Percentiles rank a stretch among this genome's conserved stretches.
Conservation (phyloP, 495 filamentous ascomycete species). For the Echria macrotheca region DNA sequence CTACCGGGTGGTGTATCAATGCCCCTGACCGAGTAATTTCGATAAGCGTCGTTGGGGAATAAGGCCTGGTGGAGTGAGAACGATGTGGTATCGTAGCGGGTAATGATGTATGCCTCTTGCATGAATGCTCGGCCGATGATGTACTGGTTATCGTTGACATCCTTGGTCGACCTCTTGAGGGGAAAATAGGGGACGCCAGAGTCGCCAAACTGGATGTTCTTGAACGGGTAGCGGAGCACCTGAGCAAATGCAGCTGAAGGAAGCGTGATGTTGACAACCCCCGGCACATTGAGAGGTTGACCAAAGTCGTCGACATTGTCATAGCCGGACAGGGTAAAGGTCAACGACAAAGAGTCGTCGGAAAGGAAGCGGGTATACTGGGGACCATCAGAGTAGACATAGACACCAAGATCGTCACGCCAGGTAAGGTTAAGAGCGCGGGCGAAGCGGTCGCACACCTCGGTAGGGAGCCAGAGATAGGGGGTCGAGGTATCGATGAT, state of each 20-base stretch:
- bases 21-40: slow-evolving; percentile 42
- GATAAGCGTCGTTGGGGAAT: slow-evolving; percentile 41
- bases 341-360: slow-evolving; percentile 49
- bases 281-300: slow-evolving; percentile 34
- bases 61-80: slow-evolving; percentile 57
- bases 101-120: slow-evolving; percentile 64
- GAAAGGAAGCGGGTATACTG: slow-evolving; percentile 27
- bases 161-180: slow-evolving; percentile 39
- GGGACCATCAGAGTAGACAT: slow-evolving; percentile 33
- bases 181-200: slow-evolving; percentile 57
- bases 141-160: slow-evolving; percentile 45
- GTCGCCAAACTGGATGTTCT: slow-evolving; percentile 42
- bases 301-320: slow-evolving; percentile 42
- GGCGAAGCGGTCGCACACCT: slow-evolving; percentile 60
- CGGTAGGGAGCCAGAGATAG: slow-evolving; percentile 59
- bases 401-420: slow-evolving; percentile 43
- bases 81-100: slow-evolving; percentile 56
- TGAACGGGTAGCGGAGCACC: slow-evolving; percentile 52
- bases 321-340: slow-evolving; percentile 52
- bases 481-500: slow-evolving; percentile 64
- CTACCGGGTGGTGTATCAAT: slow-evolving; percentile 44
- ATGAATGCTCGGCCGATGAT: slow-evolving; percentile 66
- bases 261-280: slow-evolving; percentile 55
- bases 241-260: slow-evolving; percentile 61
- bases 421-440: slow-evolving; percentile 53